Percentiles rank a stretch among this genome's conserved stretches.
phyloP scores from a whole-genome alignment of 768 basidiomycete species.

The Filobasidium wieringae region DNA sequence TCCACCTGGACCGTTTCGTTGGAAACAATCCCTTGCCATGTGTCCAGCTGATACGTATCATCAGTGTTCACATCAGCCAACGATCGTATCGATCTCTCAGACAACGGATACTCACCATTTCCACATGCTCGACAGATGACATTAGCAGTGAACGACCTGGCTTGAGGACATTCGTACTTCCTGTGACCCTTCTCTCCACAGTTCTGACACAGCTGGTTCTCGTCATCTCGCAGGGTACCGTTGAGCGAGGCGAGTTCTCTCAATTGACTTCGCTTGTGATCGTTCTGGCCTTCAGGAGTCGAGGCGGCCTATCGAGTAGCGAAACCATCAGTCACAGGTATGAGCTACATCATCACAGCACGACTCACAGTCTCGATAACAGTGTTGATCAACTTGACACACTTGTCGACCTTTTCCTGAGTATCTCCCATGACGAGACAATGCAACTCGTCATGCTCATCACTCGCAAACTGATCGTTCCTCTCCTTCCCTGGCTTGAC shows the following conservation, averaged over 20 bases:
- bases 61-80: neutral
- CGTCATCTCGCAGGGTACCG: constrained; percentile 96
- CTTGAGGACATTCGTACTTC: constrained; percentile 98
- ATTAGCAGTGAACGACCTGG: constrained; percentile 95
- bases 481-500: constrained; percentile 98
- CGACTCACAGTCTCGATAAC: constrained; percentile 88
- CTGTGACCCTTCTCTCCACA: constrained; percentile 52
- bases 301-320: constrained; percentile 72
- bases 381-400: constrained; percentile 89
- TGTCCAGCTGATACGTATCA: constrained; percentile 56
- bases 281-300: constrained; percentile 97
- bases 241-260: constrained; percentile 95
- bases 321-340: constrained; percentile 2
- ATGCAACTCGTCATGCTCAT: constrained; percentile 97
- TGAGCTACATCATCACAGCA: neutral
- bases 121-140: constrained; percentile 98
- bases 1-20: constrained; percentile 72
- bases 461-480: constrained; percentile 85
- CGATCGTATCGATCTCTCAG: neutral
- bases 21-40: constrained; percentile 96
- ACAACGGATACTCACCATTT: constrained; percentile 43
- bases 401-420: constrained; percentile 78
- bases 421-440: constrained; percentile 89
- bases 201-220: constrained; percentile 92
- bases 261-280: constrained; percentile 97